Conservation (phyloP, 1,284 basidiomycete genomes). For the Irpex sp. region DNA sequence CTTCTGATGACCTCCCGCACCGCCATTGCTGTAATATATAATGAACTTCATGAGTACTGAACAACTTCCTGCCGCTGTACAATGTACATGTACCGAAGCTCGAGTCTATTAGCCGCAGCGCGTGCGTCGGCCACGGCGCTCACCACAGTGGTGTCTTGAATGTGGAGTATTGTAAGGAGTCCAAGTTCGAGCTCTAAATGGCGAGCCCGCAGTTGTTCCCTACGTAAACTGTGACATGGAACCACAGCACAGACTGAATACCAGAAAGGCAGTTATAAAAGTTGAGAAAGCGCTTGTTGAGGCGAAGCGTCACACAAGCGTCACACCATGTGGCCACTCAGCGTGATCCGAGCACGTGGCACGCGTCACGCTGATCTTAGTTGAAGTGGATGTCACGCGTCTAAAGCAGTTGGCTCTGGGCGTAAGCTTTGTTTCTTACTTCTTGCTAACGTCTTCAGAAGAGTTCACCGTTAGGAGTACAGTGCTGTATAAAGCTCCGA, state of each 20-base stretch:
- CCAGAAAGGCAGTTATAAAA: too few species aligned
- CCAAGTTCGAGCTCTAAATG: too few species aligned
- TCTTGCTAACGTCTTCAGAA: neutral
- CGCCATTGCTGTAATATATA: neutral
- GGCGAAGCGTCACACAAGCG: neutral
- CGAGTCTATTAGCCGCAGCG: too few species aligned
- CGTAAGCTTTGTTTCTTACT: neutral
- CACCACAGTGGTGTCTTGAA: too few species aligned
- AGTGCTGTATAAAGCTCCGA: neutral
- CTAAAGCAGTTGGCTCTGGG: neutral
- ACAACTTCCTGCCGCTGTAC: too few species aligned
- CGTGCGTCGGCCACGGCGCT: too few species aligned
- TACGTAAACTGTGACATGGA: too few species aligned
- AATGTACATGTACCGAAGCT: too few species aligned
- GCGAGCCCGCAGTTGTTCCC: too few species aligned
- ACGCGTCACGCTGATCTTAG: neutral
- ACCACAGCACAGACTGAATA: too few species aligned
- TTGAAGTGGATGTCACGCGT: conserved; percentile 8
- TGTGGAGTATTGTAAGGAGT: too few species aligned
- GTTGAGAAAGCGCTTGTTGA: neutral
- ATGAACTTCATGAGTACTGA: too few species aligned
- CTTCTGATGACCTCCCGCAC: neutral
- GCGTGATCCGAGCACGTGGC: neutral
- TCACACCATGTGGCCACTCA: neutral
- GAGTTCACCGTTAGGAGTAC: neutral